Percentiles rank a stretch among this genome's conserved stretches.
Evolutionary conservation across 2,329 filamentous ascomycete genomes (phyloP).

Genomic region (Fonsecaea monophora): DNA sequence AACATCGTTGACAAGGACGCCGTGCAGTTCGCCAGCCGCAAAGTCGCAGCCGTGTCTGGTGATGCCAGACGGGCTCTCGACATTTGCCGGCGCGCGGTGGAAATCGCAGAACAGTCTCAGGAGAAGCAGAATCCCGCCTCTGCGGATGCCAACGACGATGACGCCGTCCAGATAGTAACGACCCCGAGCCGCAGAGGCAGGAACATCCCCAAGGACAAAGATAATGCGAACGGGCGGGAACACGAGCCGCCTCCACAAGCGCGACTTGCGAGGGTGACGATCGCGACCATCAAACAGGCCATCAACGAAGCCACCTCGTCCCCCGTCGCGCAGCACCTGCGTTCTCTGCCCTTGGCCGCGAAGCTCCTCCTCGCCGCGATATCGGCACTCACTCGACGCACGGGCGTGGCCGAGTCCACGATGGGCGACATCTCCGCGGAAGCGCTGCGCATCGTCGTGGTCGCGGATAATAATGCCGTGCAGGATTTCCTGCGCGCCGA

Average conservation of each 20-base stretch:
- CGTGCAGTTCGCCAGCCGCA: conserved; percentile 92
- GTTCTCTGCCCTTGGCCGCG: conserved; percentile 77
- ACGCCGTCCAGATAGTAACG: conserved; percentile 41
- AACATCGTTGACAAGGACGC: conserved; percentile 92
- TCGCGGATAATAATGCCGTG: conserved; percentile 63
- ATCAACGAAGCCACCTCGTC: conserved; percentile 95
- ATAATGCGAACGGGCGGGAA: not conserved
- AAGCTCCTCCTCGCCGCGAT: conserved; percentile 88
- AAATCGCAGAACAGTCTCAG: conserved; percentile 82
- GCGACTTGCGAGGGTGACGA: conserved; percentile 73
- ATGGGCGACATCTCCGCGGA: conserved; percentile 91
- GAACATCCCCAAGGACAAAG: conserved; percentile 38
- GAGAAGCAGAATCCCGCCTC: conserved; percentile 52
- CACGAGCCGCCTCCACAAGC: conserved; percentile 28
- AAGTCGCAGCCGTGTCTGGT: conserved; percentile 94
- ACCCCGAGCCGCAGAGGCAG: conserved; percentile 50
- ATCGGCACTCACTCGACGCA: conserved; percentile 77
- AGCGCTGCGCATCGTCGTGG: conserved; percentile 70
- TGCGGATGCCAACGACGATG: conserved; percentile 44
- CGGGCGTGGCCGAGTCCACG: conserved; percentile 84
- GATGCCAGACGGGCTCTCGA: conserved; percentile 91
- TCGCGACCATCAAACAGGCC: conserved; percentile 89
- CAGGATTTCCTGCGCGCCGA: conserved; percentile 64
- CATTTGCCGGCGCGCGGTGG: conserved; percentile 92
- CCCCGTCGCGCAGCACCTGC: conserved; percentile 86